Percentiles rank a stretch among this genome's conserved stretches.
These are phyloP conservation scores for Ascocoryne sarcoides DNA, from an alignment of 2,329 filamentous ascomycete genomes.

Conservation along the genomic window DNA sequence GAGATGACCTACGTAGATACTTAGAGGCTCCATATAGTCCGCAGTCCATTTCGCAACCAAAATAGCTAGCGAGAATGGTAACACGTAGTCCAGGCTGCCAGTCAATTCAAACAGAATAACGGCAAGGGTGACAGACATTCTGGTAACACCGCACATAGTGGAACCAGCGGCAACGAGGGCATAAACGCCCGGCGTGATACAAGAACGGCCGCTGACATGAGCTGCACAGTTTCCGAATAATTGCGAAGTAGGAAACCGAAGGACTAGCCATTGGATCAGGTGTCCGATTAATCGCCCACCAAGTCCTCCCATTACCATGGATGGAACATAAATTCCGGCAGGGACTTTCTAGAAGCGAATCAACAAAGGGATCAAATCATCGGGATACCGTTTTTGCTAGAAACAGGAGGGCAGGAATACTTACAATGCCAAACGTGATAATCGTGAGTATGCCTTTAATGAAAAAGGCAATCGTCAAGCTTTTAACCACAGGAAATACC, in stretches of 20 bases:
- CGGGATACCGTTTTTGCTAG: not conserved
- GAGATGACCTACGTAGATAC: constrained; percentile 77
- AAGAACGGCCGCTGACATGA: constrained; percentile 61
- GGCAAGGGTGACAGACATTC: constrained; percentile 83
- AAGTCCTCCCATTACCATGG: constrained; percentile 94
- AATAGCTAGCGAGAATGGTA: constrained; percentile 88
- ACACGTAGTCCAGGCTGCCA: constrained; percentile 85
- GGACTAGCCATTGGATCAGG: constrained; percentile 69
- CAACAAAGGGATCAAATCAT: constrained; percentile 3
- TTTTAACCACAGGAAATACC: constrained; percentile 68
- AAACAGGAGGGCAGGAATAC: constrained; percentile 23
- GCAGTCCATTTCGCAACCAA: constrained; percentile 98
- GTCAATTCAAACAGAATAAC: constrained; percentile 96
- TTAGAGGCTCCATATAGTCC: constrained; percentile 86
- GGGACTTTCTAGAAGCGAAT: constrained; percentile 63
- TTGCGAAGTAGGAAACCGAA: constrained; percentile 60
- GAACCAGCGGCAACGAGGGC: constrained; percentile 89
- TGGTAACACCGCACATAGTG: constrained; percentile 95
- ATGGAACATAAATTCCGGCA: constrained; percentile 94
- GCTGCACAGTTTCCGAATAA: constrained; percentile 69
- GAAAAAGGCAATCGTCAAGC: constrained; percentile 69
- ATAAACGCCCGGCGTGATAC: constrained; percentile 94
- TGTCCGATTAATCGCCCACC: constrained; percentile 86
- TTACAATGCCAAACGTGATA: constrained; percentile 81
- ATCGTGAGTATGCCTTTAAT: constrained; percentile 85